Percentiles rank a stretch among this genome's conserved stretches.
Evolutionary conservation across 1,284 basidiomycete species (phyloP).

Genomic region (Naganishia liquefaciens): DNA sequence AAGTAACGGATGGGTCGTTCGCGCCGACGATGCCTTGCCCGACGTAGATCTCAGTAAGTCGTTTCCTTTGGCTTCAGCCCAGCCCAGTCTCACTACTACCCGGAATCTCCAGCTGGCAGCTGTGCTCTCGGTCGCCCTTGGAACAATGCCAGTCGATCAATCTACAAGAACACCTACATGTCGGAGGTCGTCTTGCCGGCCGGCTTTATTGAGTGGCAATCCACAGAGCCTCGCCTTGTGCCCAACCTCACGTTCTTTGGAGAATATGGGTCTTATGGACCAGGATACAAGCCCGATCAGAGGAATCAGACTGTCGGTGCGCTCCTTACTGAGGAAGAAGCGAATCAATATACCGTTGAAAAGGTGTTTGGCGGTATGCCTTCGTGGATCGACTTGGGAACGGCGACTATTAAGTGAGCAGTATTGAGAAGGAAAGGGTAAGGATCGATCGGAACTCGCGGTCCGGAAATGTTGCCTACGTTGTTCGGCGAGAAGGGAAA

Average conservation of each 20-base stretch:
- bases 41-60: constrained; percentile 16
- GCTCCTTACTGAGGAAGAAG: constrained; percentile 16
- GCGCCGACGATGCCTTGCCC: constrained; percentile 45
- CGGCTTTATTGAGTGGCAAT: constrained; percentile 27
- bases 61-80: not conserved
- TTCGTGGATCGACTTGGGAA: constrained; percentile 26
- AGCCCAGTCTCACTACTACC: not conserved
- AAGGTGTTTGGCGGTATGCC: constrained; percentile 30
- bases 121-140: constrained; percentile 37
- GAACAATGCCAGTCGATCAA: constrained; percentile 35
- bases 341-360: constrained; percentile 22
- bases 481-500: not conserved
- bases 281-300: constrained; percentile 16
- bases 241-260: constrained; percentile 28
- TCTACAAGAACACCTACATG: constrained; percentile 37
- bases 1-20: constrained; percentile 61
- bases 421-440: not conserved
- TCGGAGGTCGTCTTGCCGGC: constrained; percentile 23
- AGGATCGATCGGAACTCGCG: not conserved
- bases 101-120: constrained; percentile 1
- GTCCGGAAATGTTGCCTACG: not conserved
- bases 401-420: constrained; percentile 1
- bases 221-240: constrained; percentile 25
- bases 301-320: constrained; percentile 19
- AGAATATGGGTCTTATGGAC: constrained; percentile 25